Evolutionary conservation across 176 grass and related monocot species (phyloP).

Genomic region (Canna indica): DNA sequence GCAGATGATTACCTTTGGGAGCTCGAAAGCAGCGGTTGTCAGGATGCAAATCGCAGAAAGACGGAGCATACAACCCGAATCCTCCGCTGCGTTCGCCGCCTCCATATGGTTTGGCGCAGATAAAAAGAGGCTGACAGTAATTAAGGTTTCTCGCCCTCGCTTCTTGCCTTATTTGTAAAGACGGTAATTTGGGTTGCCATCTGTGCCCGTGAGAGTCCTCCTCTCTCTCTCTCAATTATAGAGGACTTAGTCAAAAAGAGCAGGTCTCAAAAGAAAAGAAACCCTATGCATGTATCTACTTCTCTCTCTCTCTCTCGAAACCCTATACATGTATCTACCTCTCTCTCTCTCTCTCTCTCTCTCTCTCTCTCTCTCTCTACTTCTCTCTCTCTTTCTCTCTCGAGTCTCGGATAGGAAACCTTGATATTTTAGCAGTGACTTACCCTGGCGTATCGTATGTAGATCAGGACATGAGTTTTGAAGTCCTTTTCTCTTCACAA

Average conservation of each 20-base stretch:
- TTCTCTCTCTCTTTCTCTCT: too few species aligned
- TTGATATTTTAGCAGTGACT: background rate
- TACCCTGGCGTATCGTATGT: background rate
- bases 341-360: too few species aligned
- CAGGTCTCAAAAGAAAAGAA: background rate
- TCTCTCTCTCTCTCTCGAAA: too few species aligned
- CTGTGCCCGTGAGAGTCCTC: background rate
- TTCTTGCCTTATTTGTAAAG: background rate
- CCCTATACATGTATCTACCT: too few species aligned
- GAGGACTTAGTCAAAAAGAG: background rate
- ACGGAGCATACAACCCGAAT: background rate
- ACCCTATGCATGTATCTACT: background rate
- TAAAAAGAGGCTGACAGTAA: background rate
- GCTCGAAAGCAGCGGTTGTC: background rate
- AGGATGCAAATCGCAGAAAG: background rate
- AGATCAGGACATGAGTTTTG: background rate
- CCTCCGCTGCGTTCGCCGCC: background rate
- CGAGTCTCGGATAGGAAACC: too few species aligned
- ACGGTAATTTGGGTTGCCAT: background rate
- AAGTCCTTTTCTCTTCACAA: background rate
- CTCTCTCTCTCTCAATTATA: background rate
- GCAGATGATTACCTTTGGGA: background rate
- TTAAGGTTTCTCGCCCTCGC: background rate
- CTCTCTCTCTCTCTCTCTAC: too few species aligned
- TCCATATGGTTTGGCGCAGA: background rate